These are phyloP conservation scores for Echium plantagineum DNA, from an alignment of 257 asterid genomes.

Conservation along the genomic window DNA sequence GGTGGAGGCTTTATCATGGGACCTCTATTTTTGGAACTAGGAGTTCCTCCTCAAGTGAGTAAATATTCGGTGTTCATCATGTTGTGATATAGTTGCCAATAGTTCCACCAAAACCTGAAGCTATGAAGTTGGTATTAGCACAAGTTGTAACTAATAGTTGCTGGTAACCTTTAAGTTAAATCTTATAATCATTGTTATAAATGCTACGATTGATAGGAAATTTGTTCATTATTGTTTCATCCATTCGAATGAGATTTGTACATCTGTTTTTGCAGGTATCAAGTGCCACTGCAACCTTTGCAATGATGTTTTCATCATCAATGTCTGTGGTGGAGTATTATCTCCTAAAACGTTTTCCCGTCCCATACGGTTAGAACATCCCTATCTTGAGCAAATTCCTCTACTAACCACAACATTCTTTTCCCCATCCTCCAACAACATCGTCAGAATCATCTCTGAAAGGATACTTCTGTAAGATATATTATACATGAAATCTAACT, in stretches of 20 bases:
- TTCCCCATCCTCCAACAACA: not conserved
- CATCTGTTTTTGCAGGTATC: constrained; percentile 52
- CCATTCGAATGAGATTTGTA: too few relatives aligned
- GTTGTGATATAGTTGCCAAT: not conserved
- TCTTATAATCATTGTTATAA: too few relatives aligned
- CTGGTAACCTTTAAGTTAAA: too few relatives aligned
- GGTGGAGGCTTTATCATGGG: constrained; percentile 90
- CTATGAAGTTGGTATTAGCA: too few relatives aligned
- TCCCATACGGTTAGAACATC: constrained; percentile 66
- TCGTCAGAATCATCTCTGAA: not conserved
- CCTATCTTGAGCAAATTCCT: not conserved
- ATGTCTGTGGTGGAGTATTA: constrained; percentile 96
- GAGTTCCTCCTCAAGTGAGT: constrained; percentile 61
- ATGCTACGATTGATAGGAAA: too few relatives aligned
- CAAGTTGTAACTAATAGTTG: too few relatives aligned
- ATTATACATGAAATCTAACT: not conserved
- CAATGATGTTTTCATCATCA: constrained; percentile 98
- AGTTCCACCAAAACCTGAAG: not conserved
- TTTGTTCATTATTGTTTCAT: too few relatives aligned
- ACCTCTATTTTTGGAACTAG: constrained; percentile 43
- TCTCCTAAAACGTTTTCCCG: constrained; percentile 84
- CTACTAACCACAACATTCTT: not conserved
- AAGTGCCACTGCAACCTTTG: constrained; percentile 96
- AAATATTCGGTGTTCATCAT: not conserved
- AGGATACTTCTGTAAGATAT: not conserved